Base-by-base conservation (phyloP, 2,329 filamentous ascomycete species). In the Ophiostoma himal-ulmi region DNA sequence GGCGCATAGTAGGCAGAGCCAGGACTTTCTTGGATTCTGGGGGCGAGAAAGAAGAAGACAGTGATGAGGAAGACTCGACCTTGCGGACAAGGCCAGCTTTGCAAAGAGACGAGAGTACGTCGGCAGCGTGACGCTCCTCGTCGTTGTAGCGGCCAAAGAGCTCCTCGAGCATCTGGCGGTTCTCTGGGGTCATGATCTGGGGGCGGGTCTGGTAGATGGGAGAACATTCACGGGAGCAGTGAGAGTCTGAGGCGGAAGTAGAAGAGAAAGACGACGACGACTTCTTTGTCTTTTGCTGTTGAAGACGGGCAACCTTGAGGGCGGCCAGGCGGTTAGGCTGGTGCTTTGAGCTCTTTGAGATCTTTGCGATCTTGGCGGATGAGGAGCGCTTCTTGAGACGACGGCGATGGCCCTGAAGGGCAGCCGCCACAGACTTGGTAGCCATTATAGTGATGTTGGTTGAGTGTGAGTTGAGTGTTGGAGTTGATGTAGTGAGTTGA, bases 1-100 rank as follows among this genome's bases (percentile, higher is more conserved):
- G 73, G 65, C 71, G 54, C 73, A 74, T 74, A 69, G 70, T 72
- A 26, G 73, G 73, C 57, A 74, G 69, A 4, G 62, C 62, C 17
- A 65, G n/a, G 62, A 65, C 62, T 8, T 65, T 34, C 26, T 62
- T 62, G 14, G 30, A 20, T 20, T 65, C 34, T 34, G 34, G 5
- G 34, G 6, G 17, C 10, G 60, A 39, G 11, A 22, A n/a, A 30
- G 57, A 62, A 4, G 57, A 36, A 2, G 30, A 36, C 17, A 36
- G 60, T 7, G 30, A 36, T 17, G 30, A 36, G 60, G 60, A n/a
- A 3, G 62, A 62, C 10, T 65, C 62, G 6, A 65, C 36, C 34
- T 65, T 65, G 36, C 62, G 62, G 7, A 65, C 62, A 8, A 65
- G 62, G 22, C 70, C 73, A 6, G 66, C 70, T 39, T 57, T 36